Conservation (phyloP, 1,284 basidiomycete genomes). For the Cerioporus squamosus region DNA sequence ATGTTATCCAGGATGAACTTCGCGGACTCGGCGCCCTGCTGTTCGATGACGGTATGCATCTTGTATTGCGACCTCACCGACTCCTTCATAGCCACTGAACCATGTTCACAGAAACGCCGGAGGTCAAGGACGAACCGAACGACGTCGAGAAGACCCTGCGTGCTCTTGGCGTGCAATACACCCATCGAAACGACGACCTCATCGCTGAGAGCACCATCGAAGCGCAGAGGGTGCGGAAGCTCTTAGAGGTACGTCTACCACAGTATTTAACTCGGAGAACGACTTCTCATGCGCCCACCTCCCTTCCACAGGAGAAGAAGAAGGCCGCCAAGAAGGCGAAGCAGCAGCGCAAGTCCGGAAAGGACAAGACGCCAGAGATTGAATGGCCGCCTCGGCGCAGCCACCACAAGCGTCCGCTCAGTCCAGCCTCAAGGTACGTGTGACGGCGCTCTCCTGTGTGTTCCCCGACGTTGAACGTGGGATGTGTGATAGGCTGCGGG, state of each 20-base stretch:
- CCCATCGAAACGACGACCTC: conserved; percentile 73
- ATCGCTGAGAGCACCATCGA: conserved; percentile 71
- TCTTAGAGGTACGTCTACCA: conserved; percentile 55
- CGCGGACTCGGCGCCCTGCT: conserved; percentile 68
- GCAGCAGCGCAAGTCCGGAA: conserved; percentile 25
- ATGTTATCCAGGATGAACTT: conserved; percentile 50
- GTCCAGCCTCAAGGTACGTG: conserved; percentile 57
- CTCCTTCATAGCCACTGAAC: neutral
- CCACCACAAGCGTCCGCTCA: conserved; percentile 52
- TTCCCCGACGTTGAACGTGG: conserved; percentile 3
- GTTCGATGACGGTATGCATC: conserved; percentile 68
- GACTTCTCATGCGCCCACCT: too few relatives aligned
- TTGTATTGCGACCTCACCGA: too few relatives aligned
- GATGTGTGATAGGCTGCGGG: conserved; percentile 47
- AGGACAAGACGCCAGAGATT: conserved; percentile 31
- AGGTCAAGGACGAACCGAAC: conserved; percentile 39
- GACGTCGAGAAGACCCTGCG: conserved; percentile 61
- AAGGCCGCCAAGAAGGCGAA: conserved; percentile 32
- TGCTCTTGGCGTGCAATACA: conserved; percentile 66
- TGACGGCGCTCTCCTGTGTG: neutral
- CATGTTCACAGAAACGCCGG: conserved; percentile 29
- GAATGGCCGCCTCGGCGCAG: conserved; percentile 69
- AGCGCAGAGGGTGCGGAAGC: conserved; percentile 58
- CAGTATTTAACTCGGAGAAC: too few relatives aligned
- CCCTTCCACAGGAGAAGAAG: conserved; percentile 35